Evolutionary conservation across 2,329 filamentous ascomycete genomes (phyloP).

Genomic region (Epichloe sp.): DNA sequence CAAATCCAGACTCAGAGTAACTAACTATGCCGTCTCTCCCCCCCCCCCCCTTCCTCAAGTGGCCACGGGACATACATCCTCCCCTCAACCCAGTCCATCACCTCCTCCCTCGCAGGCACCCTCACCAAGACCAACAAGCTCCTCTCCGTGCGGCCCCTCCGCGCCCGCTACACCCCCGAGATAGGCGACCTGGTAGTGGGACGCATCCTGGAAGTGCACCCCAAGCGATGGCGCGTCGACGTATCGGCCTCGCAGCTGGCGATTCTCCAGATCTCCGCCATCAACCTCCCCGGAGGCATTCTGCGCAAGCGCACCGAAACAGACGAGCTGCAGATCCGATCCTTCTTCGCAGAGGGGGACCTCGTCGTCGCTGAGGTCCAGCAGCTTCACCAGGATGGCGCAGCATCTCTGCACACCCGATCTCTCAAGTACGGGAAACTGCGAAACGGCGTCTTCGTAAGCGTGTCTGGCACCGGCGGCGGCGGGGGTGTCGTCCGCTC

Average conservation of each 20-base stretch:
- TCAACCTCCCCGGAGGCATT: slow-evolving; percentile 91
- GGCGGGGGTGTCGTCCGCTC: slow-evolving; percentile 76
- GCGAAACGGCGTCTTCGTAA: slow-evolving; percentile 80
- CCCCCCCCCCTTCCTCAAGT: slow-evolving; percentile 27
- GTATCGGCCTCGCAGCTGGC: slow-evolving; percentile 80
- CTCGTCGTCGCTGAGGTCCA: slow-evolving; percentile 92
- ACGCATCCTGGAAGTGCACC: slow-evolving; percentile 88
- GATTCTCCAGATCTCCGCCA: slow-evolving; percentile 70
- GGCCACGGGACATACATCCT: slow-evolving; percentile 85
- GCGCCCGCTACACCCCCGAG: slow-evolving; percentile 86
- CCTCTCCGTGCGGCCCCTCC: slow-evolving; percentile 77
- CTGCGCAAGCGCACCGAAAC: slow-evolving; percentile 84
- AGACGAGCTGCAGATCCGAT: slow-evolving; percentile 91
- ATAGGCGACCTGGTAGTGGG: slow-evolving; percentile 94
- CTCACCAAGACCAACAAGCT: slow-evolving; percentile 94
- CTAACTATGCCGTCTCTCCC: no score
- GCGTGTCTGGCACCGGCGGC: slow-evolving; percentile 69
- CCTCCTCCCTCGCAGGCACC: slow-evolving; percentile 81
- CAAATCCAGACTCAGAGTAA: not conserved
- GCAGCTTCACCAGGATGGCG: slow-evolving; percentile 72
- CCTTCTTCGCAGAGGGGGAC: slow-evolving; percentile 95
- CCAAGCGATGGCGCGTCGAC: slow-evolving; percentile 87
- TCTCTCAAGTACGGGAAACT: slow-evolving; percentile 90
- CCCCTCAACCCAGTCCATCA: slow-evolving; percentile 52
- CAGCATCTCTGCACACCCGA: slow-evolving; percentile 77